Conservation (phyloP, 2,329 filamentous ascomycete species). For the Colletotrichum camelliae region DNA sequence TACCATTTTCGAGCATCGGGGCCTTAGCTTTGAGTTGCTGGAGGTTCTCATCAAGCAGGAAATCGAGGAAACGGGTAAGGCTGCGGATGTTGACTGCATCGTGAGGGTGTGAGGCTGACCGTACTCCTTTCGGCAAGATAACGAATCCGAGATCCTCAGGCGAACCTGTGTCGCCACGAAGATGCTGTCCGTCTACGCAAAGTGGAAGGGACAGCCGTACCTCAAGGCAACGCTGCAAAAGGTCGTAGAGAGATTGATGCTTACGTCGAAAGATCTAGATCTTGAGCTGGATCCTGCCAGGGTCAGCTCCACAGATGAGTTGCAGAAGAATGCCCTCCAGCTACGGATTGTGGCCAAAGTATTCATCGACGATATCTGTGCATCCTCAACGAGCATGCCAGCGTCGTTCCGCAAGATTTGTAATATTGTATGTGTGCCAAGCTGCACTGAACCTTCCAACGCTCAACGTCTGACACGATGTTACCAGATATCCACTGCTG, state of each 20-base stretch:
- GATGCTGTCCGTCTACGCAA: constrained; percentile 73
- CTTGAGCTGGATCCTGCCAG: constrained; percentile 71
- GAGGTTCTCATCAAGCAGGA: constrained; percentile 73
- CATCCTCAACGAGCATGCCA: constrained; percentile 66
- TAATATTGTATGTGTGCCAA: constrained; percentile 57
- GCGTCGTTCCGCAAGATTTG: constrained; percentile 71
- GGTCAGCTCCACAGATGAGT: constrained; percentile 64
- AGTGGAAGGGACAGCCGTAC: constrained; percentile 72
- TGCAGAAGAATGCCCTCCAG: constrained; percentile 70
- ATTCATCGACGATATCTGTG: constrained; percentile 74
- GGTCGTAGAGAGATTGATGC: constrained; percentile 69
- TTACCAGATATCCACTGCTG: constrained; percentile 64
- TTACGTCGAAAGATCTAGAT: constrained; percentile 71
- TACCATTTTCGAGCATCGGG: constrained; percentile 73
- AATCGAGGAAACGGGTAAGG: constrained; percentile 66
- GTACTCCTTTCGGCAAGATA: constrained; percentile 48
- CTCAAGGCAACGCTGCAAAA: constrained; percentile 69
- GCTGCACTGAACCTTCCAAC: background rate
- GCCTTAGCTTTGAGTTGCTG: constrained; percentile 66
- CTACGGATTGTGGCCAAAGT: constrained; percentile 72
- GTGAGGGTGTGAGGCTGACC: background rate
- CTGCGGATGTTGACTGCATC: background rate
- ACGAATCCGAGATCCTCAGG: constrained; percentile 71
- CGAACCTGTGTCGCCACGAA: constrained; percentile 75
- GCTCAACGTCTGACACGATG: constrained; percentile 11